These are phyloP conservation scores for Solanum commersonii DNA, from an alignment of 257 asterid species.

Conservation along the genomic window DNA sequence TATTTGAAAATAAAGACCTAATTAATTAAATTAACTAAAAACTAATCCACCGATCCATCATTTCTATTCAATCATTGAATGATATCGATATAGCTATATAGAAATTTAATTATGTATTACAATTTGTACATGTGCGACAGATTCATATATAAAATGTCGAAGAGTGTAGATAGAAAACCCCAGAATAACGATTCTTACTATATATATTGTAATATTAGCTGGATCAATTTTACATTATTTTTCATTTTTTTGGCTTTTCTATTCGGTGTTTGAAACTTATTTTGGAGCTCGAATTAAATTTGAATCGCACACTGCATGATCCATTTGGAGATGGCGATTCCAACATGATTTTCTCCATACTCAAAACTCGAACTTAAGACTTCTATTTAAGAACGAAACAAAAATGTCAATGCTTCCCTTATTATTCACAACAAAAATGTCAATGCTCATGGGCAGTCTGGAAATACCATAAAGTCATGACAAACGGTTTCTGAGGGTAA, in stretches of 20 bases:
- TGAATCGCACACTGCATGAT: too few relatives aligned
- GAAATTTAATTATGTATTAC: background rate
- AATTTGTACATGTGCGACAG: background rate
- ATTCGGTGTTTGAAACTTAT: rapidly evolving
- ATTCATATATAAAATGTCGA: background rate
- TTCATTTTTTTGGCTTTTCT: too few relatives aligned
- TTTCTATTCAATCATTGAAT: background rate
- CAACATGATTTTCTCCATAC: too few relatives aligned
- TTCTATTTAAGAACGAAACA: too few relatives aligned
- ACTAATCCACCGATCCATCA: background rate
- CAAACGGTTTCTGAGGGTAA: background rate
- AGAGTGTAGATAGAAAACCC: background rate
- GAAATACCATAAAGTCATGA: background rate
- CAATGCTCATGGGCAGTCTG: too few relatives aligned
- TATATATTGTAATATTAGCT: background rate
- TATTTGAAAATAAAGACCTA: too few relatives aligned
- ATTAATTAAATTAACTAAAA: too few relatives aligned
- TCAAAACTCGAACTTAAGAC: too few relatives aligned
- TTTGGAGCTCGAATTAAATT: too few relatives aligned
- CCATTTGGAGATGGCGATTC: rapidly evolving
- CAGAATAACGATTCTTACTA: background rate
- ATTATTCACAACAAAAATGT: too few relatives aligned
- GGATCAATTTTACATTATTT: background rate
- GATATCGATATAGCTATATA: background rate
- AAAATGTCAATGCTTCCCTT: too few relatives aligned